A percentile compares a stretch with the other conserved stretches of the same genome.
Conservation (phyloP, 169 alveolate genomes). For the Eimeria acervulina region DNA sequence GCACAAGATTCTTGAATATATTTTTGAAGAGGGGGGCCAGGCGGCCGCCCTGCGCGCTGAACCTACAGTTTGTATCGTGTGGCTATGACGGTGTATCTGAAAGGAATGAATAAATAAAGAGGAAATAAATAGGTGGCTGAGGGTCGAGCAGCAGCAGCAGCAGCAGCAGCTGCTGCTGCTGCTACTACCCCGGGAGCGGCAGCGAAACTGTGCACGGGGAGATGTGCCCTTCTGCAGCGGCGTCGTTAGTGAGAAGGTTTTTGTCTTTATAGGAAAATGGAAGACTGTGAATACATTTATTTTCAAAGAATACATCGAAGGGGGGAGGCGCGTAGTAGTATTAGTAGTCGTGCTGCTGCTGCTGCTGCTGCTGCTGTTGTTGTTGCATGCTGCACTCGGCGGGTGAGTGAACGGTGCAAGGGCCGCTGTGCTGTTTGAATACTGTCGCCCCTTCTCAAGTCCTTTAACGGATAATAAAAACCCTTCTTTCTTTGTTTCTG, state of each 20-base stretch:
- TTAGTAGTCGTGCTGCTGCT: neutral
- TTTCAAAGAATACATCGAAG: neutral
- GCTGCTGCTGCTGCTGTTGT: conserved; percentile 16
- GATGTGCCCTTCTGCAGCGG: conserved; percentile 29
- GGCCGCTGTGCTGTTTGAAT: neutral
- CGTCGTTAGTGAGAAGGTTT: neutral
- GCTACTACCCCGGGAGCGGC: conserved; percentile 21
- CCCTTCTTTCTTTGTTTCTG: neutral
- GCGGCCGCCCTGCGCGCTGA: neutral
- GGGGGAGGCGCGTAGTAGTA: neutral
- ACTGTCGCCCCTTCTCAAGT: neutral
- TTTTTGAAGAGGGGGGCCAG: neutral
- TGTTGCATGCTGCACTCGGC: conserved; percentile 37
- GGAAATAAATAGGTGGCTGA: neutral
- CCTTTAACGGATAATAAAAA: neutral
- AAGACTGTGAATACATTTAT: neutral
- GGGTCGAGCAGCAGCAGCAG: conserved; percentile 2
- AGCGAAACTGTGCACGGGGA: conserved; percentile 20
- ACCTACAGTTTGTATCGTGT: neutral
- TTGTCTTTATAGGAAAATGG: neutral
- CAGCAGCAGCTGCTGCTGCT: conserved; percentile 5
- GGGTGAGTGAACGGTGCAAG: neutral
- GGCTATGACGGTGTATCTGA: neutral
- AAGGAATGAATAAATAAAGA: neutral
- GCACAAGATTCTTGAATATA: neutral